phyloP scores from a whole-genome alignment of 306 rosid species.

The Trichosanthes cucumerina region DNA sequence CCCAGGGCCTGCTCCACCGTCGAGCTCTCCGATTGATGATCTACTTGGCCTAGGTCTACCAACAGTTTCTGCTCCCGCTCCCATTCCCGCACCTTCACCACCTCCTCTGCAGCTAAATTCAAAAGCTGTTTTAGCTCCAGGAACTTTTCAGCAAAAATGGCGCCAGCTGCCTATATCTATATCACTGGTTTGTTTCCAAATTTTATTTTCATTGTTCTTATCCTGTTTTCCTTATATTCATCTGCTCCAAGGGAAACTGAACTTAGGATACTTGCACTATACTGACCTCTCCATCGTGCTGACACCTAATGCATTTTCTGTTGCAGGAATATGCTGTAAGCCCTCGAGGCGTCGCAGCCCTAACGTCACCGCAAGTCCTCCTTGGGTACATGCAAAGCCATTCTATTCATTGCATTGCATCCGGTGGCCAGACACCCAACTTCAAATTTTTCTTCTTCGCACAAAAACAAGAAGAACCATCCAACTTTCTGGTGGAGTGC shows the following conservation, averaged over 20 bases:
- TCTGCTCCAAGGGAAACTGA: not conserved
- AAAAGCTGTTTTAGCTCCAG: constrained; percentile 77
- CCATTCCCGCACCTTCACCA: constrained; percentile 35
- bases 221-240: not conserved
- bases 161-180: constrained; percentile 80
- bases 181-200: constrained; percentile 53
- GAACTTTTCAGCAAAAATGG: constrained; percentile 96
- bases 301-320: not conserved
- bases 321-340: constrained; percentile 59
- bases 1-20: constrained; percentile 35
- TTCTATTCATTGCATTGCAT: constrained; percentile 83
- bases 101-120: constrained; percentile 73
- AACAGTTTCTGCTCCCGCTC: constrained; percentile 26
- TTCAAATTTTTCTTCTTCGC: constrained; percentile 95
- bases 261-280: not conserved
- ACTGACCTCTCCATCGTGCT: not conserved
- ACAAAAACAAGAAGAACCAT: constrained; percentile 71
- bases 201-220: not conserved
- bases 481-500: constrained; percentile 82
- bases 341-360: constrained; percentile 57
- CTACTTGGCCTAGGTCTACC: constrained; percentile 73
- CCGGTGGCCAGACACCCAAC: constrained; percentile 89
- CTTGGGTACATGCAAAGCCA: constrained; percentile 82
- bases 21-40: constrained; percentile 73
- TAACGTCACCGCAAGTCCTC: constrained; percentile 56